phyloP scores from a whole-genome alignment of 2,329 filamentous ascomycete genomes.

The Chrysoporthe austroafricana region DNA sequence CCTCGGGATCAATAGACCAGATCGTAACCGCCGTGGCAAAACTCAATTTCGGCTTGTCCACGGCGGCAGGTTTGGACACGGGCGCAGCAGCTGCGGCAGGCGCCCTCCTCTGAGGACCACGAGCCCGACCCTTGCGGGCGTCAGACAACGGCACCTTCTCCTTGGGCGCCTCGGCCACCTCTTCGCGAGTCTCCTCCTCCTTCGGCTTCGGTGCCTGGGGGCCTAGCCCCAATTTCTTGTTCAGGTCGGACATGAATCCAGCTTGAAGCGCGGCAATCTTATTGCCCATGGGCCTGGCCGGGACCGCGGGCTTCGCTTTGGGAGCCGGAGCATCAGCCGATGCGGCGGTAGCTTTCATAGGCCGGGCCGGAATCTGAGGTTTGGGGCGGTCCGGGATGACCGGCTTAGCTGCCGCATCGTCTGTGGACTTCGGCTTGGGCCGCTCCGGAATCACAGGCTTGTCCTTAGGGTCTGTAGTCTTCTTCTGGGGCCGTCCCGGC shows the following conservation, averaged over 20 bases:
- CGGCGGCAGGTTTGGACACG: constrained; percentile 36
- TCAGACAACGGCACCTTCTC: constrained; percentile 83
- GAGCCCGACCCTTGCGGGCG: constrained; percentile 86
- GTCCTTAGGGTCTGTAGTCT: constrained; percentile 42
- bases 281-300: constrained; percentile 74
- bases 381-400: constrained; percentile 59
- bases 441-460: constrained; percentile 55
- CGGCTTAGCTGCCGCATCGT: constrained; percentile 41
- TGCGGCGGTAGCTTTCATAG: constrained; percentile 55
- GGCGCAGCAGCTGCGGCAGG: constrained; percentile 40
- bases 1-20: constrained; percentile 57
- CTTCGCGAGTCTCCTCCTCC: constrained; percentile 62
- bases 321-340: constrained; percentile 49
- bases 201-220: constrained; percentile 70
- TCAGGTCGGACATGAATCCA: constrained; percentile 90
- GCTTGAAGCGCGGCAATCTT: constrained; percentile 93
- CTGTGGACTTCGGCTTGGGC: constrained; percentile 52
- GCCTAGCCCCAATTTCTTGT: constrained; percentile 84
- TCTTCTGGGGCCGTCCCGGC: constrained; percentile 56
- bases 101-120: constrained; percentile 71
- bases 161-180: constrained; percentile 57
- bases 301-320: constrained; percentile 84
- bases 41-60: constrained; percentile 44
- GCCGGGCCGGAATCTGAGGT: constrained; percentile 64
- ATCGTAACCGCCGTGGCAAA: constrained; percentile 53